phyloP scores from a whole-genome alignment of 805 yeast species.

The Candida xyloterini region DNA sequence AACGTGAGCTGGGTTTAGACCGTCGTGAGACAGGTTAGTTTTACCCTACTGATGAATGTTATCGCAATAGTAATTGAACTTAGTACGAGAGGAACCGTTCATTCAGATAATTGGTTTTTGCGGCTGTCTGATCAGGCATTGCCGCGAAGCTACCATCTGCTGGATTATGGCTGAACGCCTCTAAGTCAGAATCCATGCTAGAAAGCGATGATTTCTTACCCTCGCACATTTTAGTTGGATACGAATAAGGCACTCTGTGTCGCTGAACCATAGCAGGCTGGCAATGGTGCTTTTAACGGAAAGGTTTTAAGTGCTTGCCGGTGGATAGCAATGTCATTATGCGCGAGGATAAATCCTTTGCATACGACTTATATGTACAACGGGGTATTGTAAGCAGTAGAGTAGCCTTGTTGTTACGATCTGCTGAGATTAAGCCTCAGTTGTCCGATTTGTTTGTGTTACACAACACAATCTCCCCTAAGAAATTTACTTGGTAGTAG shows the following conservation, averaged over 20 bases:
- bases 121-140: constrained; percentile 15
- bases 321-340: constrained; percentile 42
- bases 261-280: constrained; percentile 44
- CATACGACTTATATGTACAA: constrained; percentile 17
- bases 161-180: constrained; percentile 49
- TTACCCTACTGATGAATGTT: constrained; percentile 14
- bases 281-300: constrained; percentile 36
- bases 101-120: constrained; percentile 13
- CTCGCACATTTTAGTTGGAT: constrained; percentile 42
- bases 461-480: constrained; percentile 11
- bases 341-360: constrained; percentile 48
- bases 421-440: constrained; percentile 47
- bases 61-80: constrained; percentile 14
- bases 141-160: constrained; percentile 35
- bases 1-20: constrained; percentile 34
- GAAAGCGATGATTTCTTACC: constrained; percentile 41
- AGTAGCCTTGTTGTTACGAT: constrained; percentile 55
- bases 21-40: constrained; percentile 15
- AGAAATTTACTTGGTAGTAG: constrained; percentile 2
- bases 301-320: constrained; percentile 35
- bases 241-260: constrained; percentile 39
- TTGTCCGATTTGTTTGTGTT: constrained; percentile 38
- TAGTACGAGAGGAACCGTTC: constrained; percentile 13
- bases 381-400: constrained; percentile 38
- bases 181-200: constrained; percentile 54